Conservation (phyloP, 345 rosid species). For the Aurinia saxatilis region DNA sequence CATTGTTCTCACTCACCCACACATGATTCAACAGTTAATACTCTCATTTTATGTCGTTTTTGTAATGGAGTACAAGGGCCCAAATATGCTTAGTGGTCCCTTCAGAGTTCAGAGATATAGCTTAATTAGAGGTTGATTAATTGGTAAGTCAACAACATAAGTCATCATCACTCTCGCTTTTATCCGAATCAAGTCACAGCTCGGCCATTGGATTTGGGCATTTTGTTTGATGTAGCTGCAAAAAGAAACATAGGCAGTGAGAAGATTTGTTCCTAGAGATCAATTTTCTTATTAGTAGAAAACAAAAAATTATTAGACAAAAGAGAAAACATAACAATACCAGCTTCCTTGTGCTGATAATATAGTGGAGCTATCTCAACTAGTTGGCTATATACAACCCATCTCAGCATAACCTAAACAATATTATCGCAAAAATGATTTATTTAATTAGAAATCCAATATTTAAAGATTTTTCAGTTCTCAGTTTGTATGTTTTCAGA, state of each 20-base stretch:
- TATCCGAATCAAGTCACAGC: no score
- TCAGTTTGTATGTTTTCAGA: background rate
- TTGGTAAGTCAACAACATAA: no score
- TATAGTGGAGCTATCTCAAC: conserved; percentile 89
- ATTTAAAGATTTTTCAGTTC: background rate
- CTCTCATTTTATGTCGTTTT: no score
- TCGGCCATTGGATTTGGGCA: conserved; percentile 41
- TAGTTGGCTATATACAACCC: conserved; percentile 74
- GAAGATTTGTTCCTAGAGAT: background rate
- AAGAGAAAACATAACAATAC: conserved; percentile 22
- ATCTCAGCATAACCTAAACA: conserved; percentile 68
- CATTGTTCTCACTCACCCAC: no score
- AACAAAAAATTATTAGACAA: background rate
- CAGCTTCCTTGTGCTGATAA: conserved; percentile 80
- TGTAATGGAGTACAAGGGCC: no score
- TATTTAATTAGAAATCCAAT: background rate
- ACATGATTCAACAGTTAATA: no score
- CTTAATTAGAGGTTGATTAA: no score
- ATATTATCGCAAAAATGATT: background rate
- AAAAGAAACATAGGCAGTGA: background rate
- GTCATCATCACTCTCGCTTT: no score
- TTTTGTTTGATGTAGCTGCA: conserved; percentile 61
- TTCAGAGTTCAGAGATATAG: no score
- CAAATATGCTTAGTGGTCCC: no score
- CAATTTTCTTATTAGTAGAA: background rate